A percentile compares a stretch with the other conserved stretches of the same genome.
These are phyloP conservation scores for Aspergillus nidulans DNA, from an alignment of 495 filamentous ascomycete species.

Conservation along the genomic window DNA sequence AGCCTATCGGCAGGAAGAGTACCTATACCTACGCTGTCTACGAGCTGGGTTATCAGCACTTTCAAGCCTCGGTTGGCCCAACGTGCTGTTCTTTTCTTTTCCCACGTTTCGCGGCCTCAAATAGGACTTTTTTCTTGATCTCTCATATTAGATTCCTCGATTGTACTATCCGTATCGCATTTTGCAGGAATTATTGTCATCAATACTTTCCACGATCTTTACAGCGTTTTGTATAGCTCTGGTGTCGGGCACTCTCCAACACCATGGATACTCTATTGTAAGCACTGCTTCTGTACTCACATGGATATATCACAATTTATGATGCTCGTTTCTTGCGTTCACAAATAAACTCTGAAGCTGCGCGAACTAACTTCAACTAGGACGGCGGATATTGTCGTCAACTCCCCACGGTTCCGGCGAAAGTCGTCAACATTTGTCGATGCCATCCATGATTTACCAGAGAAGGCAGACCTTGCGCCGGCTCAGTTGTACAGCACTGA, in stretches of 20 bases:
- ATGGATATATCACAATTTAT: not conserved
- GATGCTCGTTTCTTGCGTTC: not conserved
- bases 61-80: conserved; percentile 6
- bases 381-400: conserved; percentile 82
- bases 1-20: not conserved
- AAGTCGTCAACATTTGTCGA: conserved; percentile 94
- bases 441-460: conserved; percentile 90
- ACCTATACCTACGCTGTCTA: not conserved
- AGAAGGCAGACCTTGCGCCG: conserved; percentile 81
- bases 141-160: not conserved
- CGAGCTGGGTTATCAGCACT: not conserved
- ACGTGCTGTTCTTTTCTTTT: conserved; percentile 2
- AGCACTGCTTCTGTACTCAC: conserved; percentile 25
- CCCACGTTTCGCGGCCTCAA: not conserved
- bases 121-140: not conserved
- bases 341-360: not conserved
- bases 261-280: conserved; percentile 80
- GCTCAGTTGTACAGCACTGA: conserved; percentile 98
- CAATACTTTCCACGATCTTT: not conserved
- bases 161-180: not conserved
- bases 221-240: not conserved
- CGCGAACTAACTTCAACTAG: conserved; percentile 31
- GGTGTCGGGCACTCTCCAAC: not conserved
- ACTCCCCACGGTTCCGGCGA: conserved; percentile 76
- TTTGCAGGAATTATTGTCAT: not conserved